Evolutionary conservation across 257 asterid species (phyloP).

Genomic region (Marsdenia floribunda): DNA sequence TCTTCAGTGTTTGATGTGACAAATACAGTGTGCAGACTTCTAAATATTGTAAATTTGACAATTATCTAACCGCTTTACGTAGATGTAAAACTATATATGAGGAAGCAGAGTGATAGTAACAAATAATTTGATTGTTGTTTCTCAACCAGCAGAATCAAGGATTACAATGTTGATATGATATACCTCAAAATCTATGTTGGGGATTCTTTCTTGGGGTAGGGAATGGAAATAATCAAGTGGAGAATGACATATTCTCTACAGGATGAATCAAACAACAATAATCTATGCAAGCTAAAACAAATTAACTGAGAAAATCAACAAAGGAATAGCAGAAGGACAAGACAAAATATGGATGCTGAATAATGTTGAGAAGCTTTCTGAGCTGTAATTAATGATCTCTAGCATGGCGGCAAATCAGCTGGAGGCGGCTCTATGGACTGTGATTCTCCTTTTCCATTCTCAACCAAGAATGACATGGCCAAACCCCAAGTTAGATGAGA

Average conservation of each 20-base stretch:
- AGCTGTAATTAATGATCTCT: neutral
- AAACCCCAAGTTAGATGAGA: conserved; percentile 29
- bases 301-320: neutral
- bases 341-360: neutral
- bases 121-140: neutral
- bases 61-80: neutral
- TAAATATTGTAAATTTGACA: neutral
- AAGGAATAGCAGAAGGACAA: neutral
- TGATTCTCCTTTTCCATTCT: conserved; percentile 29
- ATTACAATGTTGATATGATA: neutral
- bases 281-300: neutral
- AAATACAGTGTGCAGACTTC: too few species aligned
- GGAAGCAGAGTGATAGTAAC: neutral
- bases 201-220: neutral
- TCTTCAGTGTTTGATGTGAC: neutral
- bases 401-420: conserved; percentile 30
- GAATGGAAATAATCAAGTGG: neutral
- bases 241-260: neutral
- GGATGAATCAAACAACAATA: neutral
- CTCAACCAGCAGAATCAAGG: neutral
- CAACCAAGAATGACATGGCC: conserved; percentile 28
- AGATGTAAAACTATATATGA: neutral
- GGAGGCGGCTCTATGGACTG: conserved; percentile 31
- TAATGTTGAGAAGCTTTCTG: neutral
- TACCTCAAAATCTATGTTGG: neutral